A percentile compares a stretch with the other conserved stretches of the same genome.
Conservation (phyloP, 768 basidiomycete genomes). For the Fomitopsis pulvina region DNA sequence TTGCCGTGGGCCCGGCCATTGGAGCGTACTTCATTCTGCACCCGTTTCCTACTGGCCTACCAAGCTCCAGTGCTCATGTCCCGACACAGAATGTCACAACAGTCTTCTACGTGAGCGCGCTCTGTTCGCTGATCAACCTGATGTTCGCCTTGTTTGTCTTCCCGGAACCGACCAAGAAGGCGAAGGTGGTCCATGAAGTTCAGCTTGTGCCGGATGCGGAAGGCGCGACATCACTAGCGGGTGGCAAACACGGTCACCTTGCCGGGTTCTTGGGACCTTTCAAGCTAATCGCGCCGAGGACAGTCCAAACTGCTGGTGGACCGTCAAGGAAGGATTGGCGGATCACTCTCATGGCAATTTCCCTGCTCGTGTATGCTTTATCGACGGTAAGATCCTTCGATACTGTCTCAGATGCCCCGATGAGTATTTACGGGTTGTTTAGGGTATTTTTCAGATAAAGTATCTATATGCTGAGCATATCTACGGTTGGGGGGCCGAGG, state of each 20-base stretch:
- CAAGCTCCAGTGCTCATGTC: conserved; percentile 20
- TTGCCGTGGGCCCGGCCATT: conserved; percentile 74
- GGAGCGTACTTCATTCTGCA: conserved; percentile 44
- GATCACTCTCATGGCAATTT: conserved; percentile 59
- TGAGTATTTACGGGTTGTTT: neutral
- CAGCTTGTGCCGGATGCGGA: neutral
- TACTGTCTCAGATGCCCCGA: neutral
- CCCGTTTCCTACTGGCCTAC: conserved; percentile 18
- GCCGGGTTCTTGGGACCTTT: conserved; percentile 56
- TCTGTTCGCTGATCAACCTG: conserved; percentile 40
- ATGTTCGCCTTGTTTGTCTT: conserved; percentile 54
- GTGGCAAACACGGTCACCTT: conserved; percentile 20
- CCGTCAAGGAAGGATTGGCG: conserved; percentile 58
- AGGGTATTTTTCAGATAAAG: conserved; percentile 71
- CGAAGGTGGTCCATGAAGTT: conserved; percentile 26
- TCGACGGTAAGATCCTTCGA: conserved; percentile 50
- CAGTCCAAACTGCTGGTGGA: conserved; percentile 33
- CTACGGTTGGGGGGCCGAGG: conserved; percentile 59
- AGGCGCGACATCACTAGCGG: conserved; percentile 20
- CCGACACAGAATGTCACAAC: conserved; percentile 34
- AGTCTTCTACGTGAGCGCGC: conserved; percentile 49
- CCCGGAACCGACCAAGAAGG: conserved; percentile 41
- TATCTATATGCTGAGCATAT: conserved; percentile 74
- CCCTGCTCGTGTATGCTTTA: conserved; percentile 57
- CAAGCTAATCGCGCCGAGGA: conserved; percentile 58